Evolutionary conservation across 805 yeast genomes (phyloP), one percentile per base, ranked within the genome.

Genomic region (Yarrowia hollandica): DNA sequence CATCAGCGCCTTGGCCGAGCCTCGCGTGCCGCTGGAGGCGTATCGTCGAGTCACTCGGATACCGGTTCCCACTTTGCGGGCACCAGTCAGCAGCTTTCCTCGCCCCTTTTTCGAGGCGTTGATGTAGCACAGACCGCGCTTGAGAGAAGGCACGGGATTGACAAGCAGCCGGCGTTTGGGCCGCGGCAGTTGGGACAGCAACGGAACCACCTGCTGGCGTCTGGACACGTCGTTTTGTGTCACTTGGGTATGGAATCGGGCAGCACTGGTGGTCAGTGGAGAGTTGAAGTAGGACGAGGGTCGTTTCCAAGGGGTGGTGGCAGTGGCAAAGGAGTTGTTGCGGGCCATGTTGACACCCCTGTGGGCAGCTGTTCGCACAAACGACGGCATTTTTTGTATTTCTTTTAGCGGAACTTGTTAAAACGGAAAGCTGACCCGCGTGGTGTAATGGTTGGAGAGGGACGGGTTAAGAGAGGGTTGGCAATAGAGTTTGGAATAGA

Each of bases 101-200:
- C 62, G 60, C 15, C n/a, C n/a, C n/a, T n/a, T n/a, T n/a, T 59
- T 44, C 15, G 66, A 60, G 14, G 46, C 28, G 30, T 65, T 63
- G 42, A 63, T 59, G 55, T 59, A 58, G 44, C 61, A 57, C 19
- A 66, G 19, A 2, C 68, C 67, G 4, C 67, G 60, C 33, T 63
- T 63, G 23, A 66, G 28, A 19, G 65, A 56, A 4, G 64, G 46
- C 35, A 65, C 64, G 10, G 68, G 66, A 55, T 65, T 64, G 38
- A 33, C 55, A 2, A 48, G 55, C n/a, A 48, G 55, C 6, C 31
- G 39, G 2, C 55, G 38, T 7, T 21, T 18, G 22, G 55, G 55
- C 12, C 55, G 39, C 4, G 55, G 39, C n/a, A 48, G 38, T 23
- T 31, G 30, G 7, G 33, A 19, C 25, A 44, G 19, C 14, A 30